A percentile compares a stretch with the other conserved stretches of the same genome.
These are phyloP conservation scores for Pestalotiopsis sp. DNA, from an alignment of 2,329 filamentous ascomycete genomes.

Conservation along the genomic window DNA sequence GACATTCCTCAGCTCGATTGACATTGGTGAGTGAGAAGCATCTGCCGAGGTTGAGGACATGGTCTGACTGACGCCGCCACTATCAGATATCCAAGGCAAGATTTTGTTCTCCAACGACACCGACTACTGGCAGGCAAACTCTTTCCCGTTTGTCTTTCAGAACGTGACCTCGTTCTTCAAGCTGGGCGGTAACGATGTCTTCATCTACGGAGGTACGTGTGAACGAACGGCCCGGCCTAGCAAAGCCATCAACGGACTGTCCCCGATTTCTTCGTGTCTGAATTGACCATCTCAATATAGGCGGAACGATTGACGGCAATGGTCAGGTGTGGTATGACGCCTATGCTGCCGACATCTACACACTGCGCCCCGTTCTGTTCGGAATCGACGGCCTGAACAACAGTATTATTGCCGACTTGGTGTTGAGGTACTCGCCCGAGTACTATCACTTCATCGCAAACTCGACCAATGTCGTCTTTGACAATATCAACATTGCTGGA, in stretches of 20 bases:
- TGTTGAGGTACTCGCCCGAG: constrained; percentile 55
- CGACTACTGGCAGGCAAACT: constrained; percentile 66
- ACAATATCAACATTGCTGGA: constrained; percentile 62
- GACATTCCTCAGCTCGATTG: constrained; percentile 63
- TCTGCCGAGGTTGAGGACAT: background rate
- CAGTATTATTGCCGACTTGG: constrained; percentile 58
- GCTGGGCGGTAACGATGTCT: constrained; percentile 67
- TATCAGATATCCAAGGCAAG: constrained; percentile 16
- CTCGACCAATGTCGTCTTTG: constrained; percentile 61
- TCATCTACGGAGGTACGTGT: constrained; percentile 59
- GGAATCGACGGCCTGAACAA: constrained; percentile 60
- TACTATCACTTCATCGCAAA: constrained; percentile 68
- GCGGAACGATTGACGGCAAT: constrained; percentile 30
- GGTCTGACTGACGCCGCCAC: background rate
- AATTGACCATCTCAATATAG: constrained; percentile 16
- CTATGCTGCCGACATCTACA: constrained; percentile 58
- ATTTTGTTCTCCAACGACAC: constrained; percentile 68
- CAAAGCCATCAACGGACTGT: background rate
- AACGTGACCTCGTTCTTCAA: constrained; percentile 70
- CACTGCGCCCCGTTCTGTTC: constrained; percentile 62
- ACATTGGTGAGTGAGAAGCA: constrained; percentile 47
- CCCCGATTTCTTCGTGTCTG: background rate
- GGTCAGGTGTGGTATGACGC: constrained; percentile 68
- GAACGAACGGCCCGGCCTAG: background rate
- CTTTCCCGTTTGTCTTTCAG: constrained; percentile 65